Evolutionary conservation across 2,329 filamentous ascomycete species (phyloP), one percentile per base, ranked within the genome.

Genomic region (Fusarium sp.): DNA sequence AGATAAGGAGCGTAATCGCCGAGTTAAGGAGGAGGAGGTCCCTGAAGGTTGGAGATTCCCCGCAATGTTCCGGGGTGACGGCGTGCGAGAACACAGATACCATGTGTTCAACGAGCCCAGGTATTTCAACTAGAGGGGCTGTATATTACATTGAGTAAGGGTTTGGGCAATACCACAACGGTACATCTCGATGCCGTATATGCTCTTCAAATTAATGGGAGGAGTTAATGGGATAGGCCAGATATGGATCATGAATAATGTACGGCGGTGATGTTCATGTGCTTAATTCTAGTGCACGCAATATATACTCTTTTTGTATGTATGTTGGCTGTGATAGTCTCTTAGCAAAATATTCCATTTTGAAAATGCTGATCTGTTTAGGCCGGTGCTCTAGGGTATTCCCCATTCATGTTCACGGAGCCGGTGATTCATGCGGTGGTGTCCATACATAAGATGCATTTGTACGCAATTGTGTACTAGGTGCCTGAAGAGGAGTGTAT

Each of bases 71-170:
- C 90, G 89, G 75, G 96, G 95, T 0, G 83, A 95, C 74, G 96
- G 96, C 52, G 94, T 98, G 10, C 88, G 96, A 68, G 96, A 94
- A 9, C 96, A 99, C 83, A 85, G 88, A 69, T 99, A 98, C 83
- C 96, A 99, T 82, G 96, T 98, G 36, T 98, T 99, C 83, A 89
- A 98, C 76, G 94, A 97, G 84, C 95, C 95, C 56, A 89, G 93
- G 81, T 98, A 96, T 80, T 92, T 83, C 73, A 75, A 75, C 55
- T 75, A 75, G 52, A 18, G 73, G 66, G 50, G n/a, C n/a, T 59
- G 30, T 28, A 45, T 12, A 34, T 36, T 58, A 45, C 17, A 12
- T 24, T 42, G 44, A n/a, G 18, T 32, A 26, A 28, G 56, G 52
- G 38, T 42, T 41, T 69, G 58, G 59, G 56, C 30, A 56, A 67